Conservation (phyloP, 352 stramenopile genomes). For the Globisporangium rhizosaccharum region DNA sequence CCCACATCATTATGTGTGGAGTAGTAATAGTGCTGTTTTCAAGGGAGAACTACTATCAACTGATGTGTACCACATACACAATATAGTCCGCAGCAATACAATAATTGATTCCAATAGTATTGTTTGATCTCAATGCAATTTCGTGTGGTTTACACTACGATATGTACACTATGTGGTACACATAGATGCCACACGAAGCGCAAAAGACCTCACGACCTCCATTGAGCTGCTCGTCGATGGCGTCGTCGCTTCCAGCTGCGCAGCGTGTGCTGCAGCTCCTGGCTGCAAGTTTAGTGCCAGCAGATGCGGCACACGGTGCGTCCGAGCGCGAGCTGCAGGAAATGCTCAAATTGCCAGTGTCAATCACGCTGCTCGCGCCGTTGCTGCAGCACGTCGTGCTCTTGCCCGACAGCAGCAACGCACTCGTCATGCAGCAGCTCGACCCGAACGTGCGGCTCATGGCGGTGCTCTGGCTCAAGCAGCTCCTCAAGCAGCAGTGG, state of each 20-base stretch:
- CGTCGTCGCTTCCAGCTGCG: conserved; percentile 12
- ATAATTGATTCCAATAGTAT: not conserved
- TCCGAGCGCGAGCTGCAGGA: conserved; percentile 56
- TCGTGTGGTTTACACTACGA: too few relatives aligned
- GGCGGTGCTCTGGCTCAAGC: conserved; percentile 75
- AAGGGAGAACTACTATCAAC: not conserved
- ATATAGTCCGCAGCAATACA: too few relatives aligned
- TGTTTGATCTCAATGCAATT: too few relatives aligned
- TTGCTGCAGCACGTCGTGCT: conserved; percentile 39
- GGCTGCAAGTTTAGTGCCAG: conserved; percentile 31
- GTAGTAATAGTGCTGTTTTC: too few relatives aligned
- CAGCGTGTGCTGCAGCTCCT: conserved; percentile 47
- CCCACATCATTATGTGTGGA: not conserved
- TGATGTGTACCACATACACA: not conserved
- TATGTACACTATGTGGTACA: not conserved
- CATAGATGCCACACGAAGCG: too few relatives aligned
- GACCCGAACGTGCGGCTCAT: conserved; percentile 57
- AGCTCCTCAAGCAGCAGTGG: conserved; percentile 54
- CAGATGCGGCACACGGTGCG: conserved; percentile 29
- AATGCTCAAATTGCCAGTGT: conserved; percentile 31
- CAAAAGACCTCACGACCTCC: too few relatives aligned
- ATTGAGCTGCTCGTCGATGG: conserved; percentile 11
- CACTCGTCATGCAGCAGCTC: conserved; percentile 15
- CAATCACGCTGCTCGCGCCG: conserved; percentile 1
- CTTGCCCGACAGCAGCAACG: conserved; percentile 23